phyloP scores from a whole-genome alignment of 345 rosid genomes.

The Eucalyptus regnans region DNA sequence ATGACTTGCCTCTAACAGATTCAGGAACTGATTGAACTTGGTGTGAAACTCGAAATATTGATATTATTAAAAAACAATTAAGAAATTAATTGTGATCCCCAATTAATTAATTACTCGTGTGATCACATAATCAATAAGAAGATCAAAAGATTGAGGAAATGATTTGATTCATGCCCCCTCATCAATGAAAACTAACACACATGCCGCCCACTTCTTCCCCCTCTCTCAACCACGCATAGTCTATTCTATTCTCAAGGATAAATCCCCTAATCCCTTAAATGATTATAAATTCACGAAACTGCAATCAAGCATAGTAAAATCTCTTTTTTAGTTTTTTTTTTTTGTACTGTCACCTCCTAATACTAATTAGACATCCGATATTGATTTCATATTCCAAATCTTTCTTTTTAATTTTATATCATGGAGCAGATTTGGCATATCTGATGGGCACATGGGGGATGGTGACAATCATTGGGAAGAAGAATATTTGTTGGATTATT shows the following conservation, averaged over 20 bases:
- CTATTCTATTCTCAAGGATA: neutral
- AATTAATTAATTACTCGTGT: neutral
- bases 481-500: neutral
- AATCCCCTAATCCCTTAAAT: neutral
- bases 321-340: neutral
- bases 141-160: neutral
- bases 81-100: neutral
- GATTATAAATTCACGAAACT: neutral
- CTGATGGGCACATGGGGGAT: neutral
- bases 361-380: neutral
- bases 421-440: neutral
- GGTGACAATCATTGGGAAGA: neutral
- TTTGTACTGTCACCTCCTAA: neutral
- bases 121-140: neutral
- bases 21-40: neutral
- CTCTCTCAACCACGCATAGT: neutral
- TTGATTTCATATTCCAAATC: neutral
- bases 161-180: neutral
- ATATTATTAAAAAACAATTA: neutral
- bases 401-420: neutral
- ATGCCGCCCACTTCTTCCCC: neutral
- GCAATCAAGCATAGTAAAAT: neutral
- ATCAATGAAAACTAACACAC: neutral
- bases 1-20: neutral
- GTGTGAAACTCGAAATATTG: neutral